These are phyloP conservation scores for Quillaja saponaria DNA, from an alignment of 306 rosid genomes.

Conservation along the genomic window DNA sequence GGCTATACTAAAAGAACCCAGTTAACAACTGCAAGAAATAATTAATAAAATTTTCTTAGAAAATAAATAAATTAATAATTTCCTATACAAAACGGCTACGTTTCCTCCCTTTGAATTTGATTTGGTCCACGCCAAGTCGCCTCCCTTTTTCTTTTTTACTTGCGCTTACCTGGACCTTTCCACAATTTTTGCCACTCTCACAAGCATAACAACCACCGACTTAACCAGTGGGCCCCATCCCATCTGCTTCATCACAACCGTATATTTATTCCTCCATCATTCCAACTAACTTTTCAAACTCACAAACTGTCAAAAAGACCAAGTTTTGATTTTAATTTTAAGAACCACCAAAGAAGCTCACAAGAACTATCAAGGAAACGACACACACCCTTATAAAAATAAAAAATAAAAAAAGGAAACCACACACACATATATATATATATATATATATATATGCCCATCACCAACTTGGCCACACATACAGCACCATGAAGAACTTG, in stretches of 20 bases:
- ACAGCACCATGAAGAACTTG: neutral
- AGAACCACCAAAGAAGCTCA: constrained; percentile 49
- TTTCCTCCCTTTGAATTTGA: constrained; percentile 10
- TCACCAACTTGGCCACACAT: neutral
- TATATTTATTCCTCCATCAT: constrained; percentile 30
- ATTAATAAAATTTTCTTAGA: neutral
- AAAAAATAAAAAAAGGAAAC: too few relatives aligned
- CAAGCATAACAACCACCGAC: constrained; percentile 38
- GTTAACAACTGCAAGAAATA: neutral
- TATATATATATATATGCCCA: too few relatives aligned
- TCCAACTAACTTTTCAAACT: constrained; percentile 35
- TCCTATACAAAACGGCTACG: constrained; percentile 20
- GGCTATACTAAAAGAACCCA: constrained; percentile 24
- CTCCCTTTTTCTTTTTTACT: constrained; percentile 51
- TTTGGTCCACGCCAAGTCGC: constrained; percentile 47
- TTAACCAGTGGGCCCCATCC: constrained; percentile 21
- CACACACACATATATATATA: neutral
- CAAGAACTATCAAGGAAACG: constrained; percentile 45
- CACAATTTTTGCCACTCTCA: neutral
- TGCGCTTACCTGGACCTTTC: too few relatives aligned
- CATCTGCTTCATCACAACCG: constrained; percentile 40
- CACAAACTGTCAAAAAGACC: constrained; percentile 56
- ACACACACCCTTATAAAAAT: too few relatives aligned
- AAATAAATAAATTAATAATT: neutral
- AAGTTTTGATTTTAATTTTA: neutral